Percentiles rank a stretch among this genome's conserved stretches.
Conservation (phyloP, 257 asterid species). For the Solanum chmielewskii region DNA sequence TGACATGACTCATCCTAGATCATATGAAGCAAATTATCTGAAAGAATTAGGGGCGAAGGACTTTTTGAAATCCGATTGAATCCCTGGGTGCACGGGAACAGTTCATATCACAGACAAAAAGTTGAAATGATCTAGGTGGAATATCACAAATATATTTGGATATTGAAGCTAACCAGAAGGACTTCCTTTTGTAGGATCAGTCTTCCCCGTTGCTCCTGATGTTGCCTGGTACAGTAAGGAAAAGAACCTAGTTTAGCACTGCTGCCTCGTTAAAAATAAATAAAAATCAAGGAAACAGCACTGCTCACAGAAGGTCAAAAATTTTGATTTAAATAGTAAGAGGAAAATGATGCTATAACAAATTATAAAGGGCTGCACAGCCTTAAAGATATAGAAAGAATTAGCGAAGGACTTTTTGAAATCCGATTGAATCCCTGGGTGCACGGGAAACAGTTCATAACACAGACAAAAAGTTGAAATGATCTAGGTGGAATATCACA, state of each 20-base stretch:
- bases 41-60: neutral
- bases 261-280: neutral
- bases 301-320: neutral
- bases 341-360: neutral
- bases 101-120: neutral
- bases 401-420: too few relatives aligned
- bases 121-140: neutral
- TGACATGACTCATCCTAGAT: neutral
- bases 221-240: constrained; percentile 34
- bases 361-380: neutral
- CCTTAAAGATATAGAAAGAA: neutral
- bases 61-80: too few relatives aligned
- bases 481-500: neutral
- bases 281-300: neutral
- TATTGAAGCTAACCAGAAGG: constrained; percentile 46
- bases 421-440: neutral
- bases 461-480: neutral
- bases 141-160: neutral
- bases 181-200: constrained; percentile 30
- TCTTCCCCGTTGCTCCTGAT: constrained; percentile 33
- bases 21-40: neutral
- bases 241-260: neutral
- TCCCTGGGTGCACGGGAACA: neutral
- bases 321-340: neutral
- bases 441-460: neutral